A percentile compares a stretch with the other conserved stretches of the same genome.
Evolutionary conservation across 78 protist genomes (phyloP).

Genomic region (Dictyostelium purpureum): DNA sequence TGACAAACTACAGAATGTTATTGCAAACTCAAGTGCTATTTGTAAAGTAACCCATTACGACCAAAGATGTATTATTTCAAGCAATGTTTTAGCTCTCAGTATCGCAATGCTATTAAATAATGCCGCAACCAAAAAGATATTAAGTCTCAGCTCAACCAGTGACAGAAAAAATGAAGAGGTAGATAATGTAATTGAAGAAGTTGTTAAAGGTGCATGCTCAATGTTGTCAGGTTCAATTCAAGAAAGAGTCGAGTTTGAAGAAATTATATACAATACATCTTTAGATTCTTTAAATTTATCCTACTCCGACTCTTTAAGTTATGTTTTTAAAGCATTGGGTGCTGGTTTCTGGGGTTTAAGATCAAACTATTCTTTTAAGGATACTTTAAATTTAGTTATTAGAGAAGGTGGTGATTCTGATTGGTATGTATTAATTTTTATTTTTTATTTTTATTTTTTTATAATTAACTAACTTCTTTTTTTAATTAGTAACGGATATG

Average conservation of each 20-base stretch:
- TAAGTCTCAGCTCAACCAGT: neutral
- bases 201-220: slow-evolving; percentile 5
- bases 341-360: slow-evolving; percentile 81
- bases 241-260: slow-evolving; percentile 79
- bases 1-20: slow-evolving; percentile 13
- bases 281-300: slow-evolving; percentile 46
- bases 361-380: slow-evolving; percentile 67
- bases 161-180: slow-evolving; percentile 46
- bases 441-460: neutral
- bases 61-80: slow-evolving; percentile 42
- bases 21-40: neutral
- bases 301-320: slow-evolving; percentile 16
- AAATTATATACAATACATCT: slow-evolving; percentile 59
- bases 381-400: slow-evolving; percentile 52
- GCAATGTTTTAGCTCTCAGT: slow-evolving; percentile 18
- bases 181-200: slow-evolving; percentile 61
- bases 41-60: slow-evolving; percentile 56
- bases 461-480: neutral
- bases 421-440: neutral
- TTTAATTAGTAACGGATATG: slow-evolving; percentile 42
- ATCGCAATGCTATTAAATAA: slow-evolving; percentile 39
- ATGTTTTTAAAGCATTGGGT: slow-evolving; percentile 75
- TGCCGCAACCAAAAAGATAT: slow-evolving; percentile 8
- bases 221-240: slow-evolving; percentile 19
- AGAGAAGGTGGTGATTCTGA: slow-evolving; percentile 80